Evolutionary conservation across 805 yeast genomes (phyloP).

Genomic region (Metschnikowia colocasiae): DNA sequence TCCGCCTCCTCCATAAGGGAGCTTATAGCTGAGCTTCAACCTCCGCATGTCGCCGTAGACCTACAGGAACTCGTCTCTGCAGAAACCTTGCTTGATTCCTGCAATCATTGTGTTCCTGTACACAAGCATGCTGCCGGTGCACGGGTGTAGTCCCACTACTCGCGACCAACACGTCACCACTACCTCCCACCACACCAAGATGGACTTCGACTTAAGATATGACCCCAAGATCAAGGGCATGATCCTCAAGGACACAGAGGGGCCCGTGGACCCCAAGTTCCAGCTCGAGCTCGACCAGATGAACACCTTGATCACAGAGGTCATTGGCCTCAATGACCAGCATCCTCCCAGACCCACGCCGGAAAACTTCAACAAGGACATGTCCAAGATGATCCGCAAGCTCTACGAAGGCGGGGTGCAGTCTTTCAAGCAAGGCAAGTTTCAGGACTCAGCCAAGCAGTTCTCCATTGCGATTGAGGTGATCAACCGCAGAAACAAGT

Average conservation of each 20-base stretch:
- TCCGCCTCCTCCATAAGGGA: too few species aligned
- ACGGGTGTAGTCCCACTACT: too few species aligned
- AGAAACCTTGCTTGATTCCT: too few species aligned
- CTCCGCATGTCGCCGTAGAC: too few species aligned
- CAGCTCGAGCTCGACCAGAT: slow-evolving; percentile 43
- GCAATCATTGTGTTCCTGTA: too few species aligned
- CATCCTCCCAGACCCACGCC: slow-evolving; percentile 55
- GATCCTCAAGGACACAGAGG: slow-evolving; percentile 9
- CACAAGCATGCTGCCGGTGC: too few species aligned
- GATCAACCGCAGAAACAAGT: slow-evolving; percentile 63
- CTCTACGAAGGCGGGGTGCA: slow-evolving; percentile 62
- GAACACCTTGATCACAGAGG: slow-evolving; percentile 34
- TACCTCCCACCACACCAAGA: background rate
- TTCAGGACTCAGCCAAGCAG: slow-evolving; percentile 59
- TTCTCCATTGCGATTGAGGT: slow-evolving; percentile 64
- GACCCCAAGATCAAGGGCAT: slow-evolving; percentile 19
- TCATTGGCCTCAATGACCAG: slow-evolving; percentile 41
- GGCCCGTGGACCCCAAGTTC: slow-evolving; percentile 24
- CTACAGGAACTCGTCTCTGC: too few species aligned
- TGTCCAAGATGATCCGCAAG: slow-evolving; percentile 58
- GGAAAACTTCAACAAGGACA: slow-evolving; percentile 52
- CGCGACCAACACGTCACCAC: background rate
- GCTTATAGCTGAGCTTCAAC: too few species aligned
- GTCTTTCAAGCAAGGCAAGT: slow-evolving; percentile 52
- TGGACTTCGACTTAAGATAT: slow-evolving; percentile 19